Conservation (phyloP, 2,329 filamentous ascomycete species). For the Rhynchosporium graminicola region DNA sequence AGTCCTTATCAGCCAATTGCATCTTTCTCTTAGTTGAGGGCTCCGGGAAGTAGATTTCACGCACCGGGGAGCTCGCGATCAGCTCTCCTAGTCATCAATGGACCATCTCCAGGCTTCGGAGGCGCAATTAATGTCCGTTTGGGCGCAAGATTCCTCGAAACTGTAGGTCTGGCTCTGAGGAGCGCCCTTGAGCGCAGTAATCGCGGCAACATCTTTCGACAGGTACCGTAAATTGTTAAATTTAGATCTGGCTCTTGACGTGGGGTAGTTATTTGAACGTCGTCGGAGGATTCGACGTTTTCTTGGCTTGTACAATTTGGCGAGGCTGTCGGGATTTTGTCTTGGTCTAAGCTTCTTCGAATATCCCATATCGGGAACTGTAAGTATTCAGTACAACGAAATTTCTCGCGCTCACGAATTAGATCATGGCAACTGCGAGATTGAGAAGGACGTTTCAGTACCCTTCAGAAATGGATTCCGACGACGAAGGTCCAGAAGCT, state of each 20-base stretch:
- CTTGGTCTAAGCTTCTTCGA: background rate
- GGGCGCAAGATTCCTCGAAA: conserved; percentile 26
- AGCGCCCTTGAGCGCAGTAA: conserved; percentile 34
- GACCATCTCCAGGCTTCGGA: conserved; percentile 60
- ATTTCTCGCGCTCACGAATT: conserved; percentile 14
- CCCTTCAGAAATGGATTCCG: conserved; percentile 59
- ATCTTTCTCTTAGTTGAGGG: background rate
- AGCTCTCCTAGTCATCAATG: conserved; percentile 63
- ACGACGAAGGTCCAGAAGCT: conserved; percentile 56
- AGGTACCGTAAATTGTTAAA: background rate
- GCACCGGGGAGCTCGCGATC: conserved; percentile 68
- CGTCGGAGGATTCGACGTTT: conserved; percentile 14
- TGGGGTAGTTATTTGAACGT: background rate
- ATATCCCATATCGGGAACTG: too few relatives aligned
- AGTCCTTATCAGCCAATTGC: conserved; percentile 5
- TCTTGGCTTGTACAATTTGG: conserved; percentile 25
- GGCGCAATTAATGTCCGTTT: conserved; percentile 55
- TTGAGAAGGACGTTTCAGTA: conserved; percentile 79
- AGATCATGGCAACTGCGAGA: conserved; percentile 50
- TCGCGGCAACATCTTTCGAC: conserved; percentile 37
- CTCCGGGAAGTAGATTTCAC: conserved; percentile 21
- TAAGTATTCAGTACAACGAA: conserved; percentile 21
- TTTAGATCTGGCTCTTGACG: background rate
- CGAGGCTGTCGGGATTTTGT: conserved; percentile 16
- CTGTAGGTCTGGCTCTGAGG: conserved; percentile 23